Conservation (phyloP, 2,329 filamentous ascomycete genomes). For the Claviceps pusilla region DNA sequence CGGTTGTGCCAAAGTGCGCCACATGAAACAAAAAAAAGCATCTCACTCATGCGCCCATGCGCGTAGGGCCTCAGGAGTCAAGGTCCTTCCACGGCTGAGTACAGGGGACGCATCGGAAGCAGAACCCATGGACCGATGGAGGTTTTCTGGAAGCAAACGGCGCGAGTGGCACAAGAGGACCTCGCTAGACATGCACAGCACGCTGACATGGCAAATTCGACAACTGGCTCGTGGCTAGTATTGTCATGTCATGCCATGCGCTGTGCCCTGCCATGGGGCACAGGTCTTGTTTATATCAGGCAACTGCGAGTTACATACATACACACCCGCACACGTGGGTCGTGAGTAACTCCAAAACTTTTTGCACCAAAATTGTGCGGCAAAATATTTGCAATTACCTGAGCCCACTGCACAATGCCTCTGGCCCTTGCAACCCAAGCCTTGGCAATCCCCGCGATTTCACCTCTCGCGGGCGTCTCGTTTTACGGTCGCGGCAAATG, state of each 20-base stretch:
- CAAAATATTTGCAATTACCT: too few species aligned
- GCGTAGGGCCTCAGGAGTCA: not conserved
- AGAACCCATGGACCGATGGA: not conserved
- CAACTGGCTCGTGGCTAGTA: not conserved
- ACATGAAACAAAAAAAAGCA: not conserved
- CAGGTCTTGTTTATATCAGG: not conserved
- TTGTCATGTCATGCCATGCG: not conserved
- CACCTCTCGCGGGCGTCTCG: slow-evolving; percentile 7
- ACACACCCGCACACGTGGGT: too few species aligned
- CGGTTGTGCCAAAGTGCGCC: not conserved
- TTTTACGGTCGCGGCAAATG: slow-evolving; percentile 6
- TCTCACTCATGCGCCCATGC: not conserved
- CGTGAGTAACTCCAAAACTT: too few species aligned
- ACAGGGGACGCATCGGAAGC: not conserved
- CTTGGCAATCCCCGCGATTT: slow-evolving; percentile 6
- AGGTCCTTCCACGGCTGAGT: not conserved
- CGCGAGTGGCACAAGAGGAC: not conserved
- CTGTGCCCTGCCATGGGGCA: too few species aligned
- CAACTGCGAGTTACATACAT: not conserved
- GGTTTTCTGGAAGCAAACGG: not conserved
- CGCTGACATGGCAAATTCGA: not conserved
- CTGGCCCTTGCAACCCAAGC: slow-evolving; percentile 3
- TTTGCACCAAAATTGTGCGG: too few species aligned
- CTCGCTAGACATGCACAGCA: not conserved
- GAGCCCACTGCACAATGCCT: not conserved